Conservation (phyloP, 768 basidiomycete species). For the Lepiota brunneoincarnata region DNA sequence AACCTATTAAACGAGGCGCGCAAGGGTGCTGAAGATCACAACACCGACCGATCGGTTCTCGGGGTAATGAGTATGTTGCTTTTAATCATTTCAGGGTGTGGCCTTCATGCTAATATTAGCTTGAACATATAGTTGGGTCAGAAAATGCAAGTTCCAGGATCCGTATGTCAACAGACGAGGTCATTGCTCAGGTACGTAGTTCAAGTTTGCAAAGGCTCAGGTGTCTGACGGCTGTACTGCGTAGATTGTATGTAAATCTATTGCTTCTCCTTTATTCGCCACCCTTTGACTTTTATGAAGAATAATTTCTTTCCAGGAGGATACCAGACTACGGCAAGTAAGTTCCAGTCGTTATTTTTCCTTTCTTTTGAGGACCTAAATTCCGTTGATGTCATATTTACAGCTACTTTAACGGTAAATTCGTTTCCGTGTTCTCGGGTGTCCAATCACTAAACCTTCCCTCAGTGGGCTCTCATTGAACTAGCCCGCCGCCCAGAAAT, state of each 20-base stretch:
- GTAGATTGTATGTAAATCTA: slow-evolving; percentile 26
- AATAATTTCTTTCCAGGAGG: slow-evolving; percentile 24
- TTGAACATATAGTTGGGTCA: slow-evolving; percentile 26
- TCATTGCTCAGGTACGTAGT: slow-evolving; percentile 28
- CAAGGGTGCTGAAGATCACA: slow-evolving; percentile 18
- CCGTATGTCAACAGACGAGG: slow-evolving; percentile 32
- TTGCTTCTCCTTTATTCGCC: no score
- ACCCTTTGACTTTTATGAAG: not conserved
- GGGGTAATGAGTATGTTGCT: slow-evolving; percentile 27
- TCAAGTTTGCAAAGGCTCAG: not conserved
- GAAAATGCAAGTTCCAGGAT: slow-evolving; percentile 26
- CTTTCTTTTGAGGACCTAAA: no score
- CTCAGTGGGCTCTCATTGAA: slow-evolving; percentile 57
- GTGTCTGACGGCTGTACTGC: slow-evolving; percentile 19
- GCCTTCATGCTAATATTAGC: not conserved
- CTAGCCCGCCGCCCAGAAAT: slow-evolving; percentile 39
- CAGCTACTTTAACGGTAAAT: slow-evolving; percentile 35
- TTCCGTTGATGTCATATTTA: not conserved
- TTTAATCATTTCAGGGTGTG: not conserved
- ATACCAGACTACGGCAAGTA: slow-evolving; percentile 53
- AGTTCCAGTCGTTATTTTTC: slow-evolving; percentile 11
- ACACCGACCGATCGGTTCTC: slow-evolving; percentile 38
- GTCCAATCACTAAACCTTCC: not conserved
- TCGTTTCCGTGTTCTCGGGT: not conserved
- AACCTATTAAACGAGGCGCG: slow-evolving; percentile 33